Evolutionary conservation across 2,329 filamentous ascomycete genomes (phyloP), one percentile per base, ranked within the genome.

Genomic region (Lachnellula subtilissima): DNA sequence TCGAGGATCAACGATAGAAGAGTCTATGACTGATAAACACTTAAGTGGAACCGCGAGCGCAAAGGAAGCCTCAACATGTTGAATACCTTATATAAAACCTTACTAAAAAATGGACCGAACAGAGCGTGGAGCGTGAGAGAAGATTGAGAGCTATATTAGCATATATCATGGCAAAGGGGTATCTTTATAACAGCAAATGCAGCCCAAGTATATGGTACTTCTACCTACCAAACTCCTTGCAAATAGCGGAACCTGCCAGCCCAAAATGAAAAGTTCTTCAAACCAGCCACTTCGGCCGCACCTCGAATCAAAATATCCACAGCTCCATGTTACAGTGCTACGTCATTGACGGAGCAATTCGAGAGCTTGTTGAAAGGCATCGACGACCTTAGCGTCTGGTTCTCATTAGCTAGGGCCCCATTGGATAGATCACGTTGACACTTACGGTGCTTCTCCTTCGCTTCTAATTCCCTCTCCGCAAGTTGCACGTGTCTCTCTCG

Each of bases 391-490:
- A 22, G 72, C 71, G 59, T 79, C 76, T 79, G 61, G 68, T 47
- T 23, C 23, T 53, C 15, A 19, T 52, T 52, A 54, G 48, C 36
- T 19, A 17, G 9, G 4, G 23, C n/a, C 19, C 14, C 15, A 25
- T 19, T 22, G 19, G 25, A 17, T 12, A 25, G 15, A 23, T 22
- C 23, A 22, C 0, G 15, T 17, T 19, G 28, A 45, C 32, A 74
- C 88, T 75, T 75, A 96, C 91, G 89, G 66, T 96, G 91, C 58
- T 86, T 78, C 67, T 91, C 87, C 69, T 88, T 94, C 63, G 86
- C 80, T 53, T 85, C 83, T 55, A 96, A 77, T 25, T 78, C 81
- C 40, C 83, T 76, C 69, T 96, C 92, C 0, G 87, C 83, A 45
- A 90, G 77, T 59, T 87, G 83, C 32, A 96, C 89, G 69, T 87